These are phyloP conservation scores for Citrus glauca DNA, from an alignment of 345 rosid species.

Conservation along the genomic window DNA sequence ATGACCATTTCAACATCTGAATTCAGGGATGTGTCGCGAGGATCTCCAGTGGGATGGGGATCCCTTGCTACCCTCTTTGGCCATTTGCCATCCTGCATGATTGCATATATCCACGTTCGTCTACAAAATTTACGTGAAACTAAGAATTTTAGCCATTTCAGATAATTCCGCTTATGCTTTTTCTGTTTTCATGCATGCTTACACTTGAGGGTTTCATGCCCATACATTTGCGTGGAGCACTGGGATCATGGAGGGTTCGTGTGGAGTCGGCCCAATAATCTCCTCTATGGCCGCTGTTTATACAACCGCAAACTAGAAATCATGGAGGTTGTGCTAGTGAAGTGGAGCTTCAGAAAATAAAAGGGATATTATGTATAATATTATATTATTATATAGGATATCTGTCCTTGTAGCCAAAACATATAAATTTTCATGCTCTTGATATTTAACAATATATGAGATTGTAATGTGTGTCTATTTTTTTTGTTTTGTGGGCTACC, in stretches of 20 bases:
- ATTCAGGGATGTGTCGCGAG: no score
- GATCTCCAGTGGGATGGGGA: no score
- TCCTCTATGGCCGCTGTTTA: constrained; percentile 75
- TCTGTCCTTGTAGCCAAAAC: no score
- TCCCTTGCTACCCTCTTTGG: background rate
- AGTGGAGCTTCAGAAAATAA: background rate
- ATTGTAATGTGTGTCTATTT: background rate
- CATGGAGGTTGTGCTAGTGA: background rate
- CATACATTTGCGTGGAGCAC: constrained; percentile 73
- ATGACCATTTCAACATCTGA: no score
- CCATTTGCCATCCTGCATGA: background rate
- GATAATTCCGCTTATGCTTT: no score
- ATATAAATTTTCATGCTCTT: background rate
- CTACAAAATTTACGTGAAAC: background rate
- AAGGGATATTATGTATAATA: background rate
- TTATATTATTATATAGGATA: background rate
- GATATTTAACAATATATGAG: background rate
- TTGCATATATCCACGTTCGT: background rate
- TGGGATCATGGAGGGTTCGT: constrained; percentile 82
- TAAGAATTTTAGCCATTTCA: background rate
- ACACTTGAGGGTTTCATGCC: constrained; percentile 83
- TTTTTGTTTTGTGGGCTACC: background rate
- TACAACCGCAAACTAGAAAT: constrained; percentile 30
- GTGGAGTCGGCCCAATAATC: constrained; percentile 93
- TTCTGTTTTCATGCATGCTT: constrained; percentile 64